Evolutionary conservation across 192 early-diverging fungal species (phyloP).

Genomic region (Pilaira anomala): DNA sequence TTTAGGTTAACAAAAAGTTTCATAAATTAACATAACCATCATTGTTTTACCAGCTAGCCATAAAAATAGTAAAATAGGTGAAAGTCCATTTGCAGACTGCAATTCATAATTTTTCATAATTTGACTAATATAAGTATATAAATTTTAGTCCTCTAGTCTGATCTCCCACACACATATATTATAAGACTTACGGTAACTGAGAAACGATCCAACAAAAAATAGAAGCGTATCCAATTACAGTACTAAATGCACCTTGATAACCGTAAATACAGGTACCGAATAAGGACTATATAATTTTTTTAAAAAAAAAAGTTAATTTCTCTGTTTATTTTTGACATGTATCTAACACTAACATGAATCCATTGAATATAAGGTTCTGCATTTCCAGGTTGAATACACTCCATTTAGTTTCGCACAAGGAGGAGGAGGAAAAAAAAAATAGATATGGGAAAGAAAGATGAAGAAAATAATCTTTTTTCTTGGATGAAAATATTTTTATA

Average conservation of each 20-base stretch:
- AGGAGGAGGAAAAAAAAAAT: neutral
- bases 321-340: neutral
- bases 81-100: slow-evolving; percentile 47
- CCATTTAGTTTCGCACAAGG: neutral
- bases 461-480: no score
- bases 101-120: slow-evolving; percentile 49
- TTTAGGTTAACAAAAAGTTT: neutral
- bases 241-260: slow-evolving; percentile 38
- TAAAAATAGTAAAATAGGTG: slow-evolving; percentile 50
- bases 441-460: neutral
- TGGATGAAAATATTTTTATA: slow-evolving; percentile 1
- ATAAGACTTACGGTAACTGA: slow-evolving; percentile 59
- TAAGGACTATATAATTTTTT: slow-evolving; percentile 24
- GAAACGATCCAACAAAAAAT: slow-evolving; percentile 68
- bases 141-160: no score
- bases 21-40: neutral
- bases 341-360: slow-evolving; percentile 15
- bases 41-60: slow-evolving; percentile 64
- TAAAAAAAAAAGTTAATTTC: neutral
- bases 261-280: slow-evolving; percentile 47
- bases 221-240: slow-evolving; percentile 50
- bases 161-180: neutral
- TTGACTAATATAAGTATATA: slow-evolving; percentile 30
- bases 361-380: slow-evolving; percentile 5
- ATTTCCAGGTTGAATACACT: slow-evolving; percentile 3